Evolutionary conservation across 805 yeast species (phyloP).

Genomic region (Saturnispora mendoncae): DNA sequence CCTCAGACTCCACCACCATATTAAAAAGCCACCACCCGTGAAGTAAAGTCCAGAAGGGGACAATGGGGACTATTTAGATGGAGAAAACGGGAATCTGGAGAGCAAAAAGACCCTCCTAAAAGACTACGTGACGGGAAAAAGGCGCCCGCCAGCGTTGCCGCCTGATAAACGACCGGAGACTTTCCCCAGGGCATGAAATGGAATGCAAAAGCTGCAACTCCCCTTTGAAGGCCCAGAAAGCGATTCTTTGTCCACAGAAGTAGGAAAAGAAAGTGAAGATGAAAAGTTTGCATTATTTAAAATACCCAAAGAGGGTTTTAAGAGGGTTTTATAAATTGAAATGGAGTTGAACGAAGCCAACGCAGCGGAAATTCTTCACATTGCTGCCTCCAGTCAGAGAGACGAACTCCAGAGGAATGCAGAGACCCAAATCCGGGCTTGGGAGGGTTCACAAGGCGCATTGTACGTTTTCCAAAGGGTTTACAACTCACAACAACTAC

Average conservation of each 20-base stretch:
- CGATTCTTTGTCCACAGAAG: constrained; percentile 19
- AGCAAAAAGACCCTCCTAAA: not conserved
- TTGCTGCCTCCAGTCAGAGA: constrained; percentile 44
- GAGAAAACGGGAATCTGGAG: not conserved
- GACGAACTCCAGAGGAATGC: constrained; percentile 51
- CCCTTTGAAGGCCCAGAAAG: constrained; percentile 21
- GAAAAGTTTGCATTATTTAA: not conserved
- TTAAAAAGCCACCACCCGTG: not conserved
- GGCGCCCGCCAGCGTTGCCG: constrained; percentile 22
- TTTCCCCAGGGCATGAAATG: constrained; percentile 21
- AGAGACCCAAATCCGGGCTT: constrained; percentile 55
- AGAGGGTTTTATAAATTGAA: not conserved
- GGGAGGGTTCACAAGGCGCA: constrained; percentile 50
- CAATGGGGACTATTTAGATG: not conserved
- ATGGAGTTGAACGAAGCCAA: constrained; percentile 13
- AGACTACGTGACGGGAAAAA: constrained; percentile 1
- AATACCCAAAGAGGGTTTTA: not conserved
- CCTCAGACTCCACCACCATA: too few species aligned
- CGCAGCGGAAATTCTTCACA: constrained; percentile 33
- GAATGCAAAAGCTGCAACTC: constrained; percentile 3
- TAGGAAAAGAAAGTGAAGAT: constrained; percentile 5
- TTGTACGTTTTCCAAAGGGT: constrained; percentile 34
- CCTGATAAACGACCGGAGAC: constrained; percentile 23
- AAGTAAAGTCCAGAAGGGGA: not conserved
- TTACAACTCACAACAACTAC: constrained; percentile 49